Evolutionary conservation across 106 monocot species (phyloP).

Genomic region (Agapanthus africanus): DNA sequence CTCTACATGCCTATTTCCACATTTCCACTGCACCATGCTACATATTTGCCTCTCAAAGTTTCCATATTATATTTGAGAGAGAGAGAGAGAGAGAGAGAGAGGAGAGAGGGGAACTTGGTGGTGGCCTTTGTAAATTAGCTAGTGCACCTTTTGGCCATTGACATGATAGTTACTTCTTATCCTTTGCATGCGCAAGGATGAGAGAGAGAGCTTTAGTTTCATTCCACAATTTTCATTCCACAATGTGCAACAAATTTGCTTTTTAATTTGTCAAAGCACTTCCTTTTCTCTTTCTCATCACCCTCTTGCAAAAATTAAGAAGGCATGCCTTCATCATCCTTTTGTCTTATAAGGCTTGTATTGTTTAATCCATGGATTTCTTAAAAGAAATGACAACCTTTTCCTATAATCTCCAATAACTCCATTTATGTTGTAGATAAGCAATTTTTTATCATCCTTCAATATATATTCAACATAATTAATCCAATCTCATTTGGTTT

Average conservation of each 20-base stretch:
- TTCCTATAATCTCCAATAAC: not conserved
- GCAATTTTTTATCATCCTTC: no score
- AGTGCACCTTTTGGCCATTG: slow-evolving; percentile 17
- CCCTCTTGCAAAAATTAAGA: slow-evolving; percentile 1
- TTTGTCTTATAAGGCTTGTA: not conserved
- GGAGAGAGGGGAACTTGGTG: not conserved
- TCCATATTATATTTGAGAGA: no score
- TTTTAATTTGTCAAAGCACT: slow-evolving; percentile 3
- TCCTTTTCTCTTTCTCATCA: not conserved
- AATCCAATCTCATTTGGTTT: no score
- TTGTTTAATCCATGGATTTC: not conserved
- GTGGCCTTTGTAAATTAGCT: not conserved
- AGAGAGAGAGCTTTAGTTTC: not conserved
- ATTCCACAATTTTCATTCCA: not conserved
- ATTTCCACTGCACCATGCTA: not conserved
- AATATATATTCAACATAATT: no score
- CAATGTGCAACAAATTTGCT: not conserved
- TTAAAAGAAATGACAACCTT: not conserved
- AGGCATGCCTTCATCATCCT: not conserved
- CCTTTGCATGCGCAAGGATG: slow-evolving; percentile 1
- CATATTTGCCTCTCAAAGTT: not conserved
- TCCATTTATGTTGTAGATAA: not conserved
- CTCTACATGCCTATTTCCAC: not conserved
- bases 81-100: not conserved
- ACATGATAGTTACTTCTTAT: slow-evolving; percentile 8